phyloP scores from a whole-genome alignment of 2,329 filamentous ascomycete genomes.

The Ophiocordyceps camponoti-leonardi region DNA sequence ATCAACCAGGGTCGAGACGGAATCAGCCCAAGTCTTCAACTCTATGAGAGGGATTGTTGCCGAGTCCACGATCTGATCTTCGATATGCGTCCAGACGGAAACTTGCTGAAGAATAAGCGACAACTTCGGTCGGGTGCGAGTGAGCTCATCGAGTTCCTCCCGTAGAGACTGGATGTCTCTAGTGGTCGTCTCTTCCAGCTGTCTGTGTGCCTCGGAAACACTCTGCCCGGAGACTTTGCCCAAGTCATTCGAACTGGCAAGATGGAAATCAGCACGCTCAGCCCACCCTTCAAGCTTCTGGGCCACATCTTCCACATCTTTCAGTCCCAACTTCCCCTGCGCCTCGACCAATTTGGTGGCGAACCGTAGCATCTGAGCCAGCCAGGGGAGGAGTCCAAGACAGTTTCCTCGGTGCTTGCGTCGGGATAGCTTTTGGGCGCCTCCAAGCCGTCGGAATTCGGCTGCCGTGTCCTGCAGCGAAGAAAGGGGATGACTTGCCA shows the following conservation, averaged over 20 bases:
- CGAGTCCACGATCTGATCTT: slow-evolving; percentile 5
- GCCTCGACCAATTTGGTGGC: slow-evolving; percentile 43
- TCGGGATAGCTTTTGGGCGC: slow-evolving; percentile 8
- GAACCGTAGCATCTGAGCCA: slow-evolving; percentile 50
- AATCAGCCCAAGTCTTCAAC: slow-evolving; percentile 32
- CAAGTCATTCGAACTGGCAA: slow-evolving; percentile 22
- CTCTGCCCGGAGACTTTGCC: slow-evolving; percentile 34
- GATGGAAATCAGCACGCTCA: slow-evolving; percentile 26
- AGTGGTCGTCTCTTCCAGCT: slow-evolving; percentile 17
- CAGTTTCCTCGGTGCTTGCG: slow-evolving; percentile 8
- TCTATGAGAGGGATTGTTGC: slow-evolving; percentile 4
- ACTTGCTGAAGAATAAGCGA: slow-evolving; percentile 51
- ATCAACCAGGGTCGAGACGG: slow-evolving; percentile 50
- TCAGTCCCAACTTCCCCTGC: slow-evolving; percentile 46
- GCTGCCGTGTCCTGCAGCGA: slow-evolving; percentile 20
- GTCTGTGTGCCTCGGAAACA: slow-evolving; percentile 17
- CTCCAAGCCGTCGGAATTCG: slow-evolving; percentile 18
- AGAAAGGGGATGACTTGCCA: slow-evolving; percentile 18
- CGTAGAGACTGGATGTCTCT: slow-evolving; percentile 19
- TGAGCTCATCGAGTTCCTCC: slow-evolving; percentile 22
- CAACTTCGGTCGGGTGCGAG: slow-evolving; percentile 32
- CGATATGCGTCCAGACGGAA: slow-evolving; percentile 38
- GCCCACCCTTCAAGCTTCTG: slow-evolving; percentile 32
- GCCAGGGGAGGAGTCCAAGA: slow-evolving; percentile 31
- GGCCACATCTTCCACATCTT: slow-evolving; percentile 26